A percentile compares a stretch with the other conserved stretches of the same genome.
phyloP scores from a whole-genome alignment of 805 yeast species.

The Jamesozyma spencerorum region DNA sequence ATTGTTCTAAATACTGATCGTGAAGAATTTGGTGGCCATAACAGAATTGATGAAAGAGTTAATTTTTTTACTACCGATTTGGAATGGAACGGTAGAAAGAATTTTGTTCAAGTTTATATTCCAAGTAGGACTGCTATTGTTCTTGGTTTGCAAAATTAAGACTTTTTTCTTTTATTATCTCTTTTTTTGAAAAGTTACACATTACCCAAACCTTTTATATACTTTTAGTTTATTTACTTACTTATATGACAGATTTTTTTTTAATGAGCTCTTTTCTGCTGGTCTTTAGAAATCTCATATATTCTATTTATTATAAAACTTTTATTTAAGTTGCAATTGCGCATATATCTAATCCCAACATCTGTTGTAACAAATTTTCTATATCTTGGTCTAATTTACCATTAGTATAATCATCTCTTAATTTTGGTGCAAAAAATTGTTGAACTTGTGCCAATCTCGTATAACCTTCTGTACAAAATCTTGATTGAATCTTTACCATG shows the following conservation, averaged over 20 bases:
- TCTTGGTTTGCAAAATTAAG: conserved; percentile 34
- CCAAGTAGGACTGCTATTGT: conserved; percentile 71
- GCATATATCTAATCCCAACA: conserved; percentile 60
- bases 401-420: conserved; percentile 75
- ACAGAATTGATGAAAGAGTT: conserved; percentile 48
- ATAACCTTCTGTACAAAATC: conserved; percentile 78
- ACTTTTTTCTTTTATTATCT: not conserved
- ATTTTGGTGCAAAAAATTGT: conserved; percentile 59
- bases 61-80: conserved; percentile 64
- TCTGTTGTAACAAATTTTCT: conserved; percentile 56
- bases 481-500: conserved; percentile 66
- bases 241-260: not conserved
- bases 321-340: conserved; percentile 44
- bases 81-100: conserved; percentile 70
- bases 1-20: conserved; percentile 71
- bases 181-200: not conserved
- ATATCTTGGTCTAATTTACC: conserved; percentile 63
- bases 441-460: conserved; percentile 72
- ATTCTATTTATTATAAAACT: not conserved
- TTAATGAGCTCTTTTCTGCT: not conserved
- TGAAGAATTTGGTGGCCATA: conserved; percentile 70
- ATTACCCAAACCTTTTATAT: not conserved
- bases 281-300: not conserved
- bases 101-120: conserved; percentile 66
- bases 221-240: not conserved